Conservation (phyloP, 441 rosid genomes). For the Isatis lusitanica region DNA sequence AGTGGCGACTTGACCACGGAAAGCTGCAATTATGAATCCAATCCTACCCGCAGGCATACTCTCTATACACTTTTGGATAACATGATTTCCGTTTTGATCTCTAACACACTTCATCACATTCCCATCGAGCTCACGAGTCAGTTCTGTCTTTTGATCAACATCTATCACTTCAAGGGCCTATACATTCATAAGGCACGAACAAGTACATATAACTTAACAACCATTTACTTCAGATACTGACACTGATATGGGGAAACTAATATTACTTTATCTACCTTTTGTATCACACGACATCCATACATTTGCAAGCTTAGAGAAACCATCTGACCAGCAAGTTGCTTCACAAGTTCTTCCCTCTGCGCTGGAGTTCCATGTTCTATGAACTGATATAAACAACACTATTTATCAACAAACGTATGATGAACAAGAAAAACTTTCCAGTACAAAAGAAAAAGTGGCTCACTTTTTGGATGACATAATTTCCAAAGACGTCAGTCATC, state of each 20-base stretch:
- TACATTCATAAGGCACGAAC: slow-evolving; percentile 9
- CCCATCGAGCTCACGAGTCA: slow-evolving; percentile 88
- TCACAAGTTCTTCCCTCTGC: slow-evolving; percentile 66
- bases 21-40: slow-evolving; percentile 81
- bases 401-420: slow-evolving; percentile 23
- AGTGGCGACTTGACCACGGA: slow-evolving; percentile 76
- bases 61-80: slow-evolving; percentile 94
- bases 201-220: background rate
- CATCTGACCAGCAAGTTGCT: slow-evolving; percentile 68
- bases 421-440: background rate
- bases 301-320: slow-evolving; percentile 71
- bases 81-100: slow-evolving; percentile 99
- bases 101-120: slow-evolving; percentile 90
- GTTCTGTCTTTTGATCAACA: slow-evolving; percentile 74
- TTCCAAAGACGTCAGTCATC: slow-evolving; percentile 78
- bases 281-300: slow-evolving; percentile 85
- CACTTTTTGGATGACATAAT: slow-evolving; percentile 77
- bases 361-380: slow-evolving; percentile 66
- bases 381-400: slow-evolving; percentile 48
- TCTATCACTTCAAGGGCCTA: slow-evolving; percentile 99
- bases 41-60: slow-evolving; percentile 72
- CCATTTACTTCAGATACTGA: background rate
- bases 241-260: background rate
- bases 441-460: slow-evolving; percentile 11
- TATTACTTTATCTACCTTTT: slow-evolving; percentile 49